These are phyloP conservation scores for Eremothecium gossypii DNA, from an alignment of 1,139 yeast species.

Conservation along the genomic window DNA sequence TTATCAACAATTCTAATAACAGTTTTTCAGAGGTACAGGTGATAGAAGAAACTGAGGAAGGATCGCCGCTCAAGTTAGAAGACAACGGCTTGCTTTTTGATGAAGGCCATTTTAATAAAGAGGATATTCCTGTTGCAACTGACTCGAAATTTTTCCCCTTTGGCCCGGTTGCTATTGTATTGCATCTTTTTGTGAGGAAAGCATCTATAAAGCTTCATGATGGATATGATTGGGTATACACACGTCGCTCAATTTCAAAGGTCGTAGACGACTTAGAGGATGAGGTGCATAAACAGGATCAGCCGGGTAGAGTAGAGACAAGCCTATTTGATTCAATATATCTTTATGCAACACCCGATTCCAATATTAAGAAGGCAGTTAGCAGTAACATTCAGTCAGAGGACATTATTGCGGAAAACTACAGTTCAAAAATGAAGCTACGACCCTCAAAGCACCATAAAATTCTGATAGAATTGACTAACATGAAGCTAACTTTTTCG, in stretches of 20 bases:
- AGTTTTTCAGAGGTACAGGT: constrained; percentile 3
- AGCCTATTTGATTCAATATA: constrained; percentile 27
- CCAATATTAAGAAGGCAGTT: constrained; percentile 13
- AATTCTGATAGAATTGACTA: constrained; percentile 46
- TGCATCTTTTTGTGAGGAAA: constrained; percentile 21
- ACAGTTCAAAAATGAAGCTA: constrained; percentile 40
- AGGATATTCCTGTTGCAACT: not conserved
- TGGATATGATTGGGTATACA: constrained; percentile 88
- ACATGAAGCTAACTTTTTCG: constrained; percentile 40
- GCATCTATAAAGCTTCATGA: constrained; percentile 57
- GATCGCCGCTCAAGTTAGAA: not conserved
- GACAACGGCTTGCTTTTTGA: constrained; percentile 1
- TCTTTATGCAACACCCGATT: constrained; percentile 13
- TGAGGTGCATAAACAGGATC: constrained; percentile 17
- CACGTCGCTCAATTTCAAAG: constrained; percentile 54
- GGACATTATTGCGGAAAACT: constrained; percentile 1
- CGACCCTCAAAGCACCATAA: constrained; percentile 61
- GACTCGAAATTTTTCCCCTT: not conserved
- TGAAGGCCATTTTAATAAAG: not conserved
- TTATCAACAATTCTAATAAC: constrained; percentile 9
- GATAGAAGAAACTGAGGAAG: not conserved
- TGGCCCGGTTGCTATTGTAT: not conserved
- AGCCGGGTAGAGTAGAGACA: constrained; percentile 14
- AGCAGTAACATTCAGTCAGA: constrained; percentile 22
- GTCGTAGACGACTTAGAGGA: constrained; percentile 38